A percentile compares a stretch with the other conserved stretches of the same genome.
phyloP scores from a whole-genome alignment of 1,284 basidiomycete species.

The Heterobasidion occidentale region DNA sequence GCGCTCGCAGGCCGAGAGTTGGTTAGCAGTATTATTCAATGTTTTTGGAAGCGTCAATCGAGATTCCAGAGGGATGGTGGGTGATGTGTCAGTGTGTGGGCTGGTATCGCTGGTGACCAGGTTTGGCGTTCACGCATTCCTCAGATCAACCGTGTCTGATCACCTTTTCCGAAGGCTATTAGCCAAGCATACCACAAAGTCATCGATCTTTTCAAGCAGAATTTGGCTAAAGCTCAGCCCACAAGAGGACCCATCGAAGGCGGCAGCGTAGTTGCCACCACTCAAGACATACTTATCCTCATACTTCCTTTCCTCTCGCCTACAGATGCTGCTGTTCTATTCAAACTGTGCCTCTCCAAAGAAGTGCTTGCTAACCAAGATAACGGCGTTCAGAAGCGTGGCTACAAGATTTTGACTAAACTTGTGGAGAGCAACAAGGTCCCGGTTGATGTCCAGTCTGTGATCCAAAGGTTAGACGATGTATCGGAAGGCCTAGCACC shows the following conservation, averaged over 20 bases:
- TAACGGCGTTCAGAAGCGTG: conserved; percentile 92
- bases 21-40: conserved; percentile 94
- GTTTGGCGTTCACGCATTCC: conserved; percentile 28
- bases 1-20: conserved; percentile 78
- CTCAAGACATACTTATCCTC: conserved; percentile 86
- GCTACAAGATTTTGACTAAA: conserved; percentile 83
- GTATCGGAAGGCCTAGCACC: conserved; percentile 61
- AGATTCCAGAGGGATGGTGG: conserved; percentile 78
- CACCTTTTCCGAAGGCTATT: conserved; percentile 51
- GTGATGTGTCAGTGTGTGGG: conserved; percentile 86
- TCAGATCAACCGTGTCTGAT: neutral
- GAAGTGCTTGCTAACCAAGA: conserved; percentile 68
- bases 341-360: conserved; percentile 51
- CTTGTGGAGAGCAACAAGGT: conserved; percentile 60
- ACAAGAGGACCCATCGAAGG: conserved; percentile 30
- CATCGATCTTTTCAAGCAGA: conserved; percentile 67
- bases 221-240: conserved; percentile 38
- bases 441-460: conserved; percentile 42
- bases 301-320: conserved; percentile 74
- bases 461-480: conserved; percentile 60
- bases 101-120: conserved; percentile 69
- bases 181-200: conserved; percentile 80
- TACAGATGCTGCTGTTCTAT: conserved; percentile 53
- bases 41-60: conserved; percentile 83
- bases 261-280: conserved; percentile 63